Base-by-base conservation (phyloP, 2,329 filamentous ascomycete genomes). In the Aureobasidium sp. region DNA sequence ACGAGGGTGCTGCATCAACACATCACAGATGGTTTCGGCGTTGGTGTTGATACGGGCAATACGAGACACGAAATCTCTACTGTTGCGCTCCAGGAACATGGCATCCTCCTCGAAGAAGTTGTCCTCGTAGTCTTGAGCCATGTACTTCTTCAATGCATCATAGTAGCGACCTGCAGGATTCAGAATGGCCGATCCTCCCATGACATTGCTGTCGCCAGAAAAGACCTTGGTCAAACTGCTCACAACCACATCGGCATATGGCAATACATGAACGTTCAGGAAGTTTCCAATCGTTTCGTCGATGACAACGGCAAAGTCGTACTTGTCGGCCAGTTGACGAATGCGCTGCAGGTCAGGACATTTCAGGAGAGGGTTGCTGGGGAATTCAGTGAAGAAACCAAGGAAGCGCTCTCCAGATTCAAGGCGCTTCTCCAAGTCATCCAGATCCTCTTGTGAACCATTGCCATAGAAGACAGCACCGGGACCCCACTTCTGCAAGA, bases 221-320 rank as follows among this genome's bases (percentile, higher is more conserved):
- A 99, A 99, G 59, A 97, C 88, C 74, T 99, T 99, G 53, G 94
- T 97, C 63, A 99, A 79, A 72, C 90, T 96, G 78, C 90, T 96
- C 61, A 96, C 93, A 5, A 97, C 90, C 16, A 97, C 81, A 74
- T 99, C 94, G 63, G 91, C 90, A 70, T 87, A 89, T 3, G 88
- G 90, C 5, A 99, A 82, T 4, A 99, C 90, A 71, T 97, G 91
- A 68, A 97, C 87, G 72, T 99, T 99, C 71, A 95, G 86, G 72
- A 97, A 96, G 61, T 94, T 99, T 67, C 93, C 93, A 63, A 99
- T 90, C 0, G 94, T 97, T 75, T 99, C 94, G 74, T 99, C 94
- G 2, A 99, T 84, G 2, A 97, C 89, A 13, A 97, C 86, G 27
- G 86, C 88, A 72, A 99, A 97, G 70, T 89, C 88, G 74, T 91